These are phyloP conservation scores for Salix viminalis DNA, from an alignment of 345 rosid species.

Conservation along the genomic window DNA sequence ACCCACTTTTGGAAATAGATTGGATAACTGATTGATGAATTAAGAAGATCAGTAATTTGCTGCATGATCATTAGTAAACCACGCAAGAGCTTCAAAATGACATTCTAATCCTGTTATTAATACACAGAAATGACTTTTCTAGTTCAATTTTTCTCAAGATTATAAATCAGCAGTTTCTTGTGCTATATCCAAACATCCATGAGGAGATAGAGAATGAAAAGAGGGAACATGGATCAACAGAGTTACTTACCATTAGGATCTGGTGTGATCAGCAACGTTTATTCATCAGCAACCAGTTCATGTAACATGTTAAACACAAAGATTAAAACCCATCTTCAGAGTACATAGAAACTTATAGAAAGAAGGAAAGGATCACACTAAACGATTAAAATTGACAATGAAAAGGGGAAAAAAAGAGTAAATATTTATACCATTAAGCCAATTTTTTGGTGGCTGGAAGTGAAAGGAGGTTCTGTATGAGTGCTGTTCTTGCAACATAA, in stretches of 20 bases:
- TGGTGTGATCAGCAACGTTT: conserved; percentile 14
- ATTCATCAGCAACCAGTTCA: conserved; percentile 11
- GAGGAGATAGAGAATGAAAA: neutral
- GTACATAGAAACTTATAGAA: neutral
- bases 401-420: neutral
- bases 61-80: no score
- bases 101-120: neutral
- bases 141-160: no score
- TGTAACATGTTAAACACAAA: neutral
- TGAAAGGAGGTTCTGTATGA: conserved; percentile 41
- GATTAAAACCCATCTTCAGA: neutral
- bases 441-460: conserved; percentile 47
- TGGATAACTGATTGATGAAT: neutral
- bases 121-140: no score
- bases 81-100: neutral
- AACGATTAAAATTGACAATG: neutral
- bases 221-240: neutral
- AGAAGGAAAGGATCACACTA: neutral
- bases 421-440: conserved; percentile 42
- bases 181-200: neutral
- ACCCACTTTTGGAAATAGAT: neutral
- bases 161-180: neutral
- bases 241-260: conserved; percentile 45
- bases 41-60: no score
- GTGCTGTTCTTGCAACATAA: conserved; percentile 8